These are phyloP conservation scores for Quercus tomentella DNA, from an alignment of 331 rosid genomes.

Conservation along the genomic window DNA sequence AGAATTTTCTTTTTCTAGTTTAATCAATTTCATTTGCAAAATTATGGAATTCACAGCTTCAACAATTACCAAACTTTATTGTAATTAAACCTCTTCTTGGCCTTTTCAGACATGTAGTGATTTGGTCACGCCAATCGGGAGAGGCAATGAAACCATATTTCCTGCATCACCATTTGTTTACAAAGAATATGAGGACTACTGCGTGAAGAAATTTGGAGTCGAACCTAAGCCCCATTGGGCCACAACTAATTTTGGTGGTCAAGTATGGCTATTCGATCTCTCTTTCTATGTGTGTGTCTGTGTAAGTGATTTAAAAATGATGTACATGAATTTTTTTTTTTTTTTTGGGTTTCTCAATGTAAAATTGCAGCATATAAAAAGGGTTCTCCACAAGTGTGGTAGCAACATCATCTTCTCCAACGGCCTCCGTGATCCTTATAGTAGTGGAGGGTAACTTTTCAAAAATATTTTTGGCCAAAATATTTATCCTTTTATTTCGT, in stretches of 20 bases:
- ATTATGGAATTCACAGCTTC: no score
- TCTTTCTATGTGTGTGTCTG: background rate
- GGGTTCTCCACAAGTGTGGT: background rate
- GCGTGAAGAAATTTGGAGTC: slow-evolving; percentile 12
- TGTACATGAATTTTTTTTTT: background rate
- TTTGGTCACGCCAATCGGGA: slow-evolving; percentile 22
- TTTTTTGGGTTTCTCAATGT: no score
- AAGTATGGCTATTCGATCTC: background rate
- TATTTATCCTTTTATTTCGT: no score
- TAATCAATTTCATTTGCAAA: no score
- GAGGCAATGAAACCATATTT: slow-evolving; percentile 23
- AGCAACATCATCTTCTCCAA: slow-evolving; percentile 24
- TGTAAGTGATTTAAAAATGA: background rate
- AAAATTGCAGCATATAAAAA: slow-evolving; percentile 5
- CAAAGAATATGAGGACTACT: background rate
- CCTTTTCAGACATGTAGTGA: slow-evolving; percentile 20
- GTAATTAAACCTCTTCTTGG: background rate
- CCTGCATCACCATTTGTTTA: slow-evolving; percentile 8
- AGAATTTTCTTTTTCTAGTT: background rate
- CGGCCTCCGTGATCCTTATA: slow-evolving; percentile 10
- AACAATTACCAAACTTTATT: no score
- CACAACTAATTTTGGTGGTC: slow-evolving; percentile 25
- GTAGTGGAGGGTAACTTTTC: slow-evolving; percentile 3
- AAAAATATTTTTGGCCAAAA: background rate
- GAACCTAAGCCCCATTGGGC: slow-evolving; percentile 28